Conservation (phyloP, 2,329 filamentous ascomycete species). For the Alternaria brassicae region DNA sequence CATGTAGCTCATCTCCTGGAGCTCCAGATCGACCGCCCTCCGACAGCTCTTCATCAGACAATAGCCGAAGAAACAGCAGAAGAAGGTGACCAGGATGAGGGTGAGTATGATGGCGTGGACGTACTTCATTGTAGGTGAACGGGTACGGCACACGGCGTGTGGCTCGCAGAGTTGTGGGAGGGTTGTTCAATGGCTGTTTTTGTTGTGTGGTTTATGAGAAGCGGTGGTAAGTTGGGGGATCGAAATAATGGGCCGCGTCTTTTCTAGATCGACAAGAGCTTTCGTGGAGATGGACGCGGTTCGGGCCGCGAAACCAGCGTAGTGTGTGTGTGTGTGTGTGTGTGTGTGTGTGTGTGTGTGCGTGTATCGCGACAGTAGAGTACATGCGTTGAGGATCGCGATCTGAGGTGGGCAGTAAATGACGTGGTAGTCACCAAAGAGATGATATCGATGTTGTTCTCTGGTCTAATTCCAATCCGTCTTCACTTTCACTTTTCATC, state of each 20-base stretch:
- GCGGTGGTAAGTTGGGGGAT: not conserved
- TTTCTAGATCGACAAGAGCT: not conserved
- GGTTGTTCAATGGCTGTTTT: not conserved
- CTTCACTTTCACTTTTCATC: not conserved
- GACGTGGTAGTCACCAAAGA: not conserved
- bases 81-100: slow-evolving; percentile 19
- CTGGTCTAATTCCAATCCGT: not conserved
- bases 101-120: slow-evolving; percentile 23
- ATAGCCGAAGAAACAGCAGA: slow-evolving; percentile 26
- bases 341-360: too few species aligned
- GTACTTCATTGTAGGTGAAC: slow-evolving; percentile 8
- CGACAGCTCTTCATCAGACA: slow-evolving; percentile 24
- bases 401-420: not conserved
- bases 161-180: not conserved
- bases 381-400: not conserved
- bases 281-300: not conserved
- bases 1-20: slow-evolving; percentile 12
- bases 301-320: not conserved
- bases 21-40: slow-evolving; percentile 24
- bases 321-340: too few species aligned
- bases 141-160: too few species aligned
- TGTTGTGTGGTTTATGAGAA: not conserved
- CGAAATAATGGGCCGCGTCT: not conserved
- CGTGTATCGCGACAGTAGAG: not conserved
- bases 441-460: not conserved